These are phyloP conservation scores for Pulicaria dysenterica DNA, from an alignment of 129 eudicot genomes.

Conservation along the genomic window DNA sequence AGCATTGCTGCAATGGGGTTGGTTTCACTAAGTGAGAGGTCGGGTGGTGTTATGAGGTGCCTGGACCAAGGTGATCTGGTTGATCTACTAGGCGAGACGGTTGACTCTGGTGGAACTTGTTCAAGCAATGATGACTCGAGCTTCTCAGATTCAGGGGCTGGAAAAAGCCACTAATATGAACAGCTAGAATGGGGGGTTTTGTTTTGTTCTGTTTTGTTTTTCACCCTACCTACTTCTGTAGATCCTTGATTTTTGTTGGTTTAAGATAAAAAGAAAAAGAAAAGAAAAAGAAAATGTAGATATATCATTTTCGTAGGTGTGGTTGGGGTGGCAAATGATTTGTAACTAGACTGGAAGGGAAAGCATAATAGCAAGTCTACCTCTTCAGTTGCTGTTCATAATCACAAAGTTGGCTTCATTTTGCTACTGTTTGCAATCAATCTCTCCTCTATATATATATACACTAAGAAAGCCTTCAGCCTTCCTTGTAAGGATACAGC, in stretches of 20 bases:
- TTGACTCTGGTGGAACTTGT: too few relatives aligned
- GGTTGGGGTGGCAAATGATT: constrained; percentile 23
- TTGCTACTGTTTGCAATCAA: too few relatives aligned
- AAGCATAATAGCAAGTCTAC: constrained; percentile 17
- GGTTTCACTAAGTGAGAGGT: constrained; percentile 46
- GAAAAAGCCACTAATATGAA: too few relatives aligned
- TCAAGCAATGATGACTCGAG: too few relatives aligned
- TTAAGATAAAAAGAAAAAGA: background rate
- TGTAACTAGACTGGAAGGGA: constrained; percentile 37
- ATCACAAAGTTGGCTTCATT: background rate
- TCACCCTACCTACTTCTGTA: background rate
- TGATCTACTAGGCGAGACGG: constrained; percentile 5
- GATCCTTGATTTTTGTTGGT: constrained; percentile 26
- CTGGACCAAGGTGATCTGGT: constrained; percentile 3
- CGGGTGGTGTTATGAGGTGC: constrained; percentile 30
- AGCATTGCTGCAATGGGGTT: constrained; percentile 58
- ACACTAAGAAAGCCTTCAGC: too few relatives aligned
- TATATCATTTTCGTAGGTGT: constrained; percentile 13
- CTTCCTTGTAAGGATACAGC: too few relatives aligned
- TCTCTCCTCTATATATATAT: too few relatives aligned
- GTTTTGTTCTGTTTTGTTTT: background rate
- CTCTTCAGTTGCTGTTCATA: constrained; percentile 18
- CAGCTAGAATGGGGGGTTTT: background rate
- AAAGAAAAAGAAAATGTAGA: constrained; percentile 34
- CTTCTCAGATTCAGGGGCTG: background rate